Evolutionary conservation across 352 stramenopile species (phyloP), one percentile per base, ranked within the genome.

Genomic region (Blastocystis sp.): DNA sequence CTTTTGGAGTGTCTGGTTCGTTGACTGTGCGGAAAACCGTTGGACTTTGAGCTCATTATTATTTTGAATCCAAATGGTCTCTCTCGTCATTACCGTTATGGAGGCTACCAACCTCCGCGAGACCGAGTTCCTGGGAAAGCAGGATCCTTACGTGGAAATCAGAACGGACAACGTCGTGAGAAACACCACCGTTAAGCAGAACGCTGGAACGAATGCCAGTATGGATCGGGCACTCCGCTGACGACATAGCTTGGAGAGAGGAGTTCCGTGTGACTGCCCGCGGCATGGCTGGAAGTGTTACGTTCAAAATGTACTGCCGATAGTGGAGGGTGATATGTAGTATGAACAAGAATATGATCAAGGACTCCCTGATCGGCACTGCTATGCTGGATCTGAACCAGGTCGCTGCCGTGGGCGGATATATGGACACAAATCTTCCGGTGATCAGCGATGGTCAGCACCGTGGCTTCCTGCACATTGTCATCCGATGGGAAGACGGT

Each of bases 291-390:
- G 56, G 45, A 48, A 52, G 3, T 2, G 10, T 84, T 17, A n/a
- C 11, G 21, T 84, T 84, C 48, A 70, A 52, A 1, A 66, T 84
- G 74, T 84, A 53, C 23, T 14, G 38, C 1, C 43, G 21, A 0
- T 56, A 10, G 23, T 38, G 17, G 41, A 34, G 10, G 10, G 19
- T 69, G 17, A 70, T 59, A 23, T 70, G 1, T 52, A 84, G 74
- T 53, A 84, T 84, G 74, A 84, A 84, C 45, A 67, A 84, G 40
- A 84, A 84, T 52, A 34, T 67, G 9, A 66, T 84, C 5, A 84
- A 84, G 56, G 74, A 84, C 41, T 34, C 21, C 2, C 17, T 67
- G 74, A 84, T 84, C 43, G 53, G 38, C 23, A 84, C 11, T 40
- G 52, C 21, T 11, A 60, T 21, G 2, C 48, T 70, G 10, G 10